phyloP scores from a whole-genome alignment of 257 asterid genomes.

The Cynanchum wilfordii region DNA sequence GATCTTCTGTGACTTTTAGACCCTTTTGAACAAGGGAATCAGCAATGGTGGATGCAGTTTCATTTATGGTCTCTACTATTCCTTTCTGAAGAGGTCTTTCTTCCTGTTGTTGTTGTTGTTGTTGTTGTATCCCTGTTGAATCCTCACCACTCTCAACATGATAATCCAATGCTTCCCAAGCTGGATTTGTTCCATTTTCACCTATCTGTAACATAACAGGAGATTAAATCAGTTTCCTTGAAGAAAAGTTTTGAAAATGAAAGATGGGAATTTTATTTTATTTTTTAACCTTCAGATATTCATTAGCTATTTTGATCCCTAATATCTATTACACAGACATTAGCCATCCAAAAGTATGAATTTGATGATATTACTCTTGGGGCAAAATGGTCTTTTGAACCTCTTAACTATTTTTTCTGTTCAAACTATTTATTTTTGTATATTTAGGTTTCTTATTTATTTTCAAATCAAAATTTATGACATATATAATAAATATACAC shows the following conservation, averaged over 20 bases:
- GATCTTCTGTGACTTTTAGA: conserved; percentile 34
- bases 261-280: too few relatives aligned
- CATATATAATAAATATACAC: too few relatives aligned
- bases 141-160: conserved; percentile 37
- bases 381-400: too few relatives aligned
- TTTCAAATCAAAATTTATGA: too few relatives aligned
- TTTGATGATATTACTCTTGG: too few relatives aligned
- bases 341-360: too few relatives aligned
- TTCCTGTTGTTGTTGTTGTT: neutral
- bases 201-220: conserved; percentile 38
- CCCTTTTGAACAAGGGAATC: conserved; percentile 45
- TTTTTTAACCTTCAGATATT: too few relatives aligned
- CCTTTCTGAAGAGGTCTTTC: conserved; percentile 65
- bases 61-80: conserved; percentile 51
- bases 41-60: conserved; percentile 37
- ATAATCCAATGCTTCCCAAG: conserved; percentile 77
- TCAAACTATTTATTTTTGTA: too few relatives aligned
- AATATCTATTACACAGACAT: too few relatives aligned
- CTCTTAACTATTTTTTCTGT: too few relatives aligned
- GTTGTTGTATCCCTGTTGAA: neutral
- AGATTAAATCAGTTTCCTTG: neutral
- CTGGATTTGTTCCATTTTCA: conserved; percentile 49
- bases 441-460: too few relatives aligned
- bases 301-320: too few relatives aligned
- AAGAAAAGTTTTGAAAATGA: neutral